Evolutionary conservation across 306 rosid genomes (phyloP), one percentile per base, ranked within the genome.

Genomic region (Medicago truncatula): DNA sequence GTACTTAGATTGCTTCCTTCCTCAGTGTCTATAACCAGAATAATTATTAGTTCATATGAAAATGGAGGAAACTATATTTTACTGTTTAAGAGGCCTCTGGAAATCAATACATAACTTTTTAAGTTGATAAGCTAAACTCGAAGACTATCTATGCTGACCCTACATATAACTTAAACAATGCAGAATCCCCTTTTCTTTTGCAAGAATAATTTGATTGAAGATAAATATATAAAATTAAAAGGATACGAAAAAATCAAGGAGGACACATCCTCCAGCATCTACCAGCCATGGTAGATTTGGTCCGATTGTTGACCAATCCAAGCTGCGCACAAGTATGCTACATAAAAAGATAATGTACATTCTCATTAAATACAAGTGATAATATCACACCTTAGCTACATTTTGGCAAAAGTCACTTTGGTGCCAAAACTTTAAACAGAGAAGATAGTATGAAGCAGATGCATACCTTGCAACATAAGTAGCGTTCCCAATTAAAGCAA

Each of bases 221-320:
- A 58, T 38, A 83, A 56, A 65, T 47, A 67, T 16, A 41, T 7
- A 71, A 18, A 57, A 28, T 54, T 18, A 74, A 39, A 85, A 86
- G 97, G 98, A 91, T 93, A 93, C 97, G 6, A 89, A 84, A 78
- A 57, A 50, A 78, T 93, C 98, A 36, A 93, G 97, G 61, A 93
- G 71, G 78, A 93, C 87, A 41, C 98, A 93, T 79, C 96, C 97
- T 82, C 79, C 85, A 12, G 98, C 96, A 71, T 93, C 98, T 67
- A 87, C 98, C 14, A 93, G 87, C 98, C 98, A 93, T 1, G 97
- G 91, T n/a, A 93, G 83, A 85, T 93, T 93, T 16, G 98, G 93
- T 73, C 46, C 31, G 82, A 93, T 58, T 76, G 12, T 84, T 47
- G 87, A 82, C 98, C 98, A 91, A 25, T 84, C 87, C 85, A 85